These are phyloP conservation scores for Fonsecaea pedrosoi DNA, from an alignment of 2,329 filamentous ascomycete species.

Conservation along the genomic window DNA sequence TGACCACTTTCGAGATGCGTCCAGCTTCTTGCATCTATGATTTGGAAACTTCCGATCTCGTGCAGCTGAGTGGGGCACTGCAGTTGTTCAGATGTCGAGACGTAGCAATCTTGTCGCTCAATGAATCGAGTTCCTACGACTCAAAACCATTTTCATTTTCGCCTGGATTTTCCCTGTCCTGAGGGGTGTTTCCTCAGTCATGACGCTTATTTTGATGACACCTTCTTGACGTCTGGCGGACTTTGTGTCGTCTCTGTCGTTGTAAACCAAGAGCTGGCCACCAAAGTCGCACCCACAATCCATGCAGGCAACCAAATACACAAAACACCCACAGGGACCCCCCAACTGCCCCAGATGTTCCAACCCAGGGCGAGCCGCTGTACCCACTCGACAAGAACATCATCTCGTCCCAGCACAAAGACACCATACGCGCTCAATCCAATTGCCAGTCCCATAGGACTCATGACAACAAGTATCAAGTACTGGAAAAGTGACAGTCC, in stretches of 20 bases:
- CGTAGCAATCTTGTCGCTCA: background rate
- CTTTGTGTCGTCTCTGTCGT: background rate
- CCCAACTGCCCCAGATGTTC: conserved; percentile 89
- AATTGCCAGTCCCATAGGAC: conserved; percentile 64
- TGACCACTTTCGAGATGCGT: background rate
- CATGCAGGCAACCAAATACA: conserved; percentile 95
- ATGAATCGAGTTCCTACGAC: background rate
- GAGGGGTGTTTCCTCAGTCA: background rate
- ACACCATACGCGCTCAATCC: conserved; percentile 56
- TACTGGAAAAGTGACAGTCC: conserved; percentile 47
- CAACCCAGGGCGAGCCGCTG: conserved; percentile 81
- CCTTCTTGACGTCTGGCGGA: background rate
- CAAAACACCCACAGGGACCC: conserved; percentile 81
- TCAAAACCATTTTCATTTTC: background rate
- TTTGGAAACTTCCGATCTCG: background rate
- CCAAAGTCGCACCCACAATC: conserved; percentile 62
- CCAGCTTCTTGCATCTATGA: background rate
- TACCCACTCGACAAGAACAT: conserved; percentile 64
- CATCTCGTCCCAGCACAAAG: conserved; percentile 41
- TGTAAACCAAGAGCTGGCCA: conserved; percentile 37
- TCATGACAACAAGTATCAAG: conserved; percentile 61
- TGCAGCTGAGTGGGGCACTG: background rate
- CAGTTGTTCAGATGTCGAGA: background rate
- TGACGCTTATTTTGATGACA: background rate
- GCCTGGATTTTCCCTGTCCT: background rate